phyloP scores from a whole-genome alignment of 116 monocot genomes.

The Zostera marina region DNA sequence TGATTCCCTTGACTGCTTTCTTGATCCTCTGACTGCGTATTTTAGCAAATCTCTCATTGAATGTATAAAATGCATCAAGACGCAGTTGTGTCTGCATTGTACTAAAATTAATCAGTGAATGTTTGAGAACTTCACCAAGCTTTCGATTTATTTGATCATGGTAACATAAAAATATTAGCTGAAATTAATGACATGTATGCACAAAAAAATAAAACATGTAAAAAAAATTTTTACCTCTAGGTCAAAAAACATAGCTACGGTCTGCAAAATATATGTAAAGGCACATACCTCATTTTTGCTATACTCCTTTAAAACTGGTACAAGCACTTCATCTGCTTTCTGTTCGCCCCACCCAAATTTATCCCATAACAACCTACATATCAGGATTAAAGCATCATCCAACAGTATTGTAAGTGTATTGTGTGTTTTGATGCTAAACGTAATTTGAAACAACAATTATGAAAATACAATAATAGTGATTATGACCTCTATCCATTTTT shows the following conservation, averaged over 20 bases:
- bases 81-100: conserved; percentile 71
- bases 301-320: conserved; percentile 90
- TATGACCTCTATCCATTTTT: too few relatives aligned
- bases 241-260: not conserved
- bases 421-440: too few relatives aligned
- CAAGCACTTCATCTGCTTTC: conserved; percentile 83
- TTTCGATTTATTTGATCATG: not conserved
- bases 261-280: not conserved
- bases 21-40: conserved; percentile 86
- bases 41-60: conserved; percentile 99
- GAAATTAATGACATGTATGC: not conserved
- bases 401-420: too few relatives aligned
- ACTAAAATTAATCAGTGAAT: not conserved
- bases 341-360: conserved; percentile 83
- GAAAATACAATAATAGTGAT: too few relatives aligned
- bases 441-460: too few relatives aligned
- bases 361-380: conserved; percentile 79
- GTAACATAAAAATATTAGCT: not conserved
- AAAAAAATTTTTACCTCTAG: not conserved
- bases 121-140: not conserved
- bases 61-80: conserved; percentile 84
- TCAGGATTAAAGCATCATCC: not conserved
- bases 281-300: conserved; percentile 72
- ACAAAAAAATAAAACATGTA: not conserved
- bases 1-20: conserved; percentile 91